Percentiles rank a stretch among this genome's conserved stretches.
Evolutionary conservation across 2,329 filamentous ascomycete genomes (phyloP).

Genomic region (Nemania diffusa): DNA sequence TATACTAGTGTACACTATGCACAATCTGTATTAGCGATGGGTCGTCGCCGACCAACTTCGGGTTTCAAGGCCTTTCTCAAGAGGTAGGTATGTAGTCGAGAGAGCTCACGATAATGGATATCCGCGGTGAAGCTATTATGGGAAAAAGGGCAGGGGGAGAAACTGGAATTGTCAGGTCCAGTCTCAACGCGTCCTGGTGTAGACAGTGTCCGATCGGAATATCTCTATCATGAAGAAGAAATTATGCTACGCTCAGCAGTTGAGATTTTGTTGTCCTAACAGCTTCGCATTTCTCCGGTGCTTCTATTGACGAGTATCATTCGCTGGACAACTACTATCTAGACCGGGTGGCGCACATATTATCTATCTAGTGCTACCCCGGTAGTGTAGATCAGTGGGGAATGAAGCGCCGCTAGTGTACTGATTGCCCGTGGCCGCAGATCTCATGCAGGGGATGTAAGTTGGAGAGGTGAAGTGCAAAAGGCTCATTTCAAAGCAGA

Average conservation of each 20-base stretch:
- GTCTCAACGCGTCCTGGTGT: too few species aligned
- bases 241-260: too few species aligned
- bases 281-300: too few species aligned
- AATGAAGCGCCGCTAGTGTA: background rate
- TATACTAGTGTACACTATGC: background rate
- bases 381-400: slow-evolving; percentile 26
- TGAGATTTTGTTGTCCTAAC: too few species aligned
- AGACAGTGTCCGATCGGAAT: too few species aligned
- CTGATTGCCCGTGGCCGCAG: background rate
- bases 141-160: background rate
- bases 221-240: too few species aligned
- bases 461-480: too few species aligned
- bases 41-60: background rate
- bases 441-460: slow-evolving; percentile 7
- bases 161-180: background rate
- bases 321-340: too few species aligned
- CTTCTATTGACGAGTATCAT: too few species aligned
- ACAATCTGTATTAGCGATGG: background rate
- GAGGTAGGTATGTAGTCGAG: background rate
- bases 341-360: too few species aligned
- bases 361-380: background rate
- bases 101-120: background rate
- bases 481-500: background rate
- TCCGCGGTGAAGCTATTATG: background rate
- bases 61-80: background rate